These are phyloP conservation scores for Aspergillus tamarii DNA, from an alignment of 2,329 filamentous ascomycete species.

Conservation along the genomic window DNA sequence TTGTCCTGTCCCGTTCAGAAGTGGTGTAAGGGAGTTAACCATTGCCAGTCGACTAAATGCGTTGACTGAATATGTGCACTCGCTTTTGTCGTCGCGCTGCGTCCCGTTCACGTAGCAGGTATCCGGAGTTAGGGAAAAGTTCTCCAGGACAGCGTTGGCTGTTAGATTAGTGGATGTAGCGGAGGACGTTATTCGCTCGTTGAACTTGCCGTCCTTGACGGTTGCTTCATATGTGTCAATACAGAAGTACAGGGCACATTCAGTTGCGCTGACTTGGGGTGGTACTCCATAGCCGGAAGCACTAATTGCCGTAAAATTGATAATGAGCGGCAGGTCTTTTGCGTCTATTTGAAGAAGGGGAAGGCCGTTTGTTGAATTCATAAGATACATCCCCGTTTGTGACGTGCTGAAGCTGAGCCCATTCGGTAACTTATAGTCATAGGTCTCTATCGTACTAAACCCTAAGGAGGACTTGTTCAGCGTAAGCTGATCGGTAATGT, in stretches of 20 bases:
- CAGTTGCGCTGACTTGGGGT: conserved; percentile 22
- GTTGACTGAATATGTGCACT: conserved; percentile 26
- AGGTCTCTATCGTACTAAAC: conserved; percentile 7
- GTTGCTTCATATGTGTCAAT: conserved; percentile 25
- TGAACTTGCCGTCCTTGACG: conserved; percentile 22
- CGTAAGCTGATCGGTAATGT: conserved; percentile 23
- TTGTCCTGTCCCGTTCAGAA: conserved; percentile 24
- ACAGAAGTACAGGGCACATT: conserved; percentile 30
- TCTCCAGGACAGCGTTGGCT: background rate
- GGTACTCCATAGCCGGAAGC: conserved; percentile 21
- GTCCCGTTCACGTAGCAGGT: conserved; percentile 27
- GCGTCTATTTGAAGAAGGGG: conserved; percentile 21
- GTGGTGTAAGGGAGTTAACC: conserved; percentile 21
- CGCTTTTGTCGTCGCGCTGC: conserved; percentile 5
- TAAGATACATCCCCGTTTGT: conserved; percentile 18
- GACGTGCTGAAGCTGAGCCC: conserved; percentile 22
- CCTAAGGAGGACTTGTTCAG: background rate
- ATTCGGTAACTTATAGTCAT: conserved; percentile 26
- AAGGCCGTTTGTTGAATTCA: conserved; percentile 22
- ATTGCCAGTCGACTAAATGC: conserved; percentile 24
- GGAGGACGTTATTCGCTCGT: conserved; percentile 18
- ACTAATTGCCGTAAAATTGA: conserved; percentile 29
- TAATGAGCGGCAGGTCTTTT: conserved; percentile 15
- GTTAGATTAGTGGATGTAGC: conserved; percentile 19
- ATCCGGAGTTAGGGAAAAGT: conserved; percentile 20